Base-by-base conservation (phyloP, 177 flowering plant genomes). In the Telopea speciosissima region DNA sequence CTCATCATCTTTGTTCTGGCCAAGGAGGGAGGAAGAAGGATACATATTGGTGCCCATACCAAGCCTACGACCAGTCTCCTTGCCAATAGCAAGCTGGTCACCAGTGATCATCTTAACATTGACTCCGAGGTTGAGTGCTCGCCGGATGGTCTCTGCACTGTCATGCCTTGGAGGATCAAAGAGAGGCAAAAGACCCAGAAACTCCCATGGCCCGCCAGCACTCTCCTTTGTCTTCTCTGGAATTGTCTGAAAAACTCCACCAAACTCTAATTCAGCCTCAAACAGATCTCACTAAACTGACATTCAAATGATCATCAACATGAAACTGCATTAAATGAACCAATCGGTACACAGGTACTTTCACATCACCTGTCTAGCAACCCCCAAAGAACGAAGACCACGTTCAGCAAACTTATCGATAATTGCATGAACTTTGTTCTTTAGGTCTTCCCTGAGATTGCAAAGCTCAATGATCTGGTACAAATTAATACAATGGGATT, bases 1-100 rank as follows among this genome's bases (percentile, higher is more conserved):
- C 44, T 82, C 84, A 74, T 82, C 84, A 74, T 92, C 96, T 79
- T 85, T 92, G 77, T 83, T 76, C 68, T 80, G 81, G 21, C 97
- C 97, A 24, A 95, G 97, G 75, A 94, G 83, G 44, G 97, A 81
- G 36, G 98, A 90, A n/a, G 98, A 94, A 10, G 98, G 98, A 66
- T 94, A 94, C 98, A 94, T 94, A 80, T 94, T 94, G 75, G 96
- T 89, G 25, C 98, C 98, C 97, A 94, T 94, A 71, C 99, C 99
- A 65, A 95, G 94, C 78, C 99, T 89, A 23, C 97, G 80, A 1
- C 99, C 97, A 40, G 97, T 95, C 80, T 95, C 99, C 81, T 95
- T 95, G 62, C 81, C 99, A 75, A 95, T 95, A 59, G 99, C 97
- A 64, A 94, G 94, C 79, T 95, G 99, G 78, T 94, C 99, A 5